Evolutionary conservation across 352 stramenopile species (phyloP).

Genomic region (Sclerospora graminicola): DNA sequence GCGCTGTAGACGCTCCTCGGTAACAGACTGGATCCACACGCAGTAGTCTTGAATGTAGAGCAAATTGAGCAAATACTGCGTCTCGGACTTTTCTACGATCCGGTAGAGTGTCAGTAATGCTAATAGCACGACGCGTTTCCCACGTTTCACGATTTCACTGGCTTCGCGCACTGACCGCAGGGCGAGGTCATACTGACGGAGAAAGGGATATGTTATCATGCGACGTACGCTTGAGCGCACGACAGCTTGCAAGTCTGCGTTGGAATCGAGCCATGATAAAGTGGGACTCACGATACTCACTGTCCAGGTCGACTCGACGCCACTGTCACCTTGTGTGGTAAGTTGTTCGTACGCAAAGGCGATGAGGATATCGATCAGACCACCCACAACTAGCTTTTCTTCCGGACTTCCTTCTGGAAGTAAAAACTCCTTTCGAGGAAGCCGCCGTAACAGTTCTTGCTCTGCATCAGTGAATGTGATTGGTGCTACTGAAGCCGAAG

Average conservation of each 20-base stretch:
- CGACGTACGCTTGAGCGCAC: slow-evolving; percentile 73
- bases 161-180: slow-evolving; percentile 78
- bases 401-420: slow-evolving; percentile 43
- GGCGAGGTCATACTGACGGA: slow-evolving; percentile 88
- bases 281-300: slow-evolving; percentile 91
- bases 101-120: slow-evolving; percentile 86
- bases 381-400: slow-evolving; percentile 56
- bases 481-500: slow-evolving; percentile 1
- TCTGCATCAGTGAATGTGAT: slow-evolving; percentile 46
- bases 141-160: slow-evolving; percentile 68
- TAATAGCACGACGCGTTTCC: slow-evolving; percentile 84
- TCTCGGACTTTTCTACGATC: slow-evolving; percentile 92
- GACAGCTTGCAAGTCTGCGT: slow-evolving; percentile 42
- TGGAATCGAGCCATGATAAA: slow-evolving; percentile 91
- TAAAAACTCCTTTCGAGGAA: slow-evolving; percentile 79
- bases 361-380: slow-evolving; percentile 91
- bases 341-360: slow-evolving; percentile 94
- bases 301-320: slow-evolving; percentile 95
- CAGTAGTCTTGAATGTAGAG: slow-evolving; percentile 94
- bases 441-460: slow-evolving; percentile 55
- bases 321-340: slow-evolving; percentile 91
- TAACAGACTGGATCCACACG: slow-evolving; percentile 71
- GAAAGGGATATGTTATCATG: slow-evolving; percentile 93
- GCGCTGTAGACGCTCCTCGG: slow-evolving; percentile 31
- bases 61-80: slow-evolving; percentile 94